phyloP scores from a whole-genome alignment of 2,329 filamentous ascomycete species.

The Rutstroemia sp. region DNA sequence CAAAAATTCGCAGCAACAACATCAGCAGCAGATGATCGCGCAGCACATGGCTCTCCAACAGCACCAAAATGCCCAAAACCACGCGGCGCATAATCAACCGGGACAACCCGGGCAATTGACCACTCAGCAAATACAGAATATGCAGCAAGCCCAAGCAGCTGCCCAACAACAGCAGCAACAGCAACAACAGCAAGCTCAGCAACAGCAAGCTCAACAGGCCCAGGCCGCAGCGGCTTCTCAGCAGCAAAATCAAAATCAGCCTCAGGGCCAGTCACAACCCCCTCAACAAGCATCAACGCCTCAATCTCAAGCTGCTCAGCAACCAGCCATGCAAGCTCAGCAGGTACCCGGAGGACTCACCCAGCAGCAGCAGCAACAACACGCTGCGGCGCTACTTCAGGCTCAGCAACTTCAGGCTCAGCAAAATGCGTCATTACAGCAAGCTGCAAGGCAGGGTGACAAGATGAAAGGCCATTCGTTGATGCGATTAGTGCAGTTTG shows the following conservation, averaged over 20 bases:
- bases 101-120: conserved; percentile 43
- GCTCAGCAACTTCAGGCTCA: conserved; percentile 24
- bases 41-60: conserved; percentile 40
- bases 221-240: conserved; percentile 32
- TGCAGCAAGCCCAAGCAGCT: conserved; percentile 39
- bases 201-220: background rate
- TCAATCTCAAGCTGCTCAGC: conserved; percentile 33
- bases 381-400: conserved; percentile 29
- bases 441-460: conserved; percentile 30
- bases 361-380: conserved; percentile 32
- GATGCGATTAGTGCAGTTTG: conserved; percentile 53
- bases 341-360: conserved; percentile 34
- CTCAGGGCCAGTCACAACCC: conserved; percentile 35
- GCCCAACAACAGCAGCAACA: conserved; percentile 43
- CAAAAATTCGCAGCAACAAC: conserved; percentile 10
- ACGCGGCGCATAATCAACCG: conserved; percentile 33
- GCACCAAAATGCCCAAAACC: conserved; percentile 37
- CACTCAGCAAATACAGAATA: conserved; percentile 38
- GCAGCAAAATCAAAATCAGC: conserved; percentile 43
- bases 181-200: conserved; percentile 24
- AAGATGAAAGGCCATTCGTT: conserved; percentile 47
- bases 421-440: conserved; percentile 24
- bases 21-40: conserved; percentile 35
- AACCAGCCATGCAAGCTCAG: conserved; percentile 32
- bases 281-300: conserved; percentile 35